These are phyloP conservation scores for Parathielavia appendiculata DNA, from an alignment of 495 filamentous ascomycete species.

Conservation along the genomic window DNA sequence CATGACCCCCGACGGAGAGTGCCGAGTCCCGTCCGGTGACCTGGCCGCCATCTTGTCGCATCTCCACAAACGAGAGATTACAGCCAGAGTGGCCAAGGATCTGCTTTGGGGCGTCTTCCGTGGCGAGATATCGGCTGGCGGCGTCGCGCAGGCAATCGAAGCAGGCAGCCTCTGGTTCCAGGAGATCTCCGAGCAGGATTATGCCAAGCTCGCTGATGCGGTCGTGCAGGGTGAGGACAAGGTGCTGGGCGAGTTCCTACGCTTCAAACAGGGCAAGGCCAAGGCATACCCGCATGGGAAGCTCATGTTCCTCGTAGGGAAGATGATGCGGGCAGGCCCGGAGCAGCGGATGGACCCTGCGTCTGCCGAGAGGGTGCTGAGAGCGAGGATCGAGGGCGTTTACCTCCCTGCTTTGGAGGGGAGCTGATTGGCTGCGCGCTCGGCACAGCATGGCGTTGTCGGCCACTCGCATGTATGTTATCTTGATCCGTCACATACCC, in stretches of 20 bases:
- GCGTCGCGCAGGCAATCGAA: constrained; percentile 56
- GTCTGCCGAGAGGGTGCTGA: constrained; percentile 62
- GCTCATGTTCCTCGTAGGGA: constrained; percentile 80
- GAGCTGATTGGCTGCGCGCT: not conserved
- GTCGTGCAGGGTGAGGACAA: constrained; percentile 50
- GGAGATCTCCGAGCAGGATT: constrained; percentile 56
- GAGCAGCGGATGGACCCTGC: constrained; percentile 73
- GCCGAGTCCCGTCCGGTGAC: constrained; percentile 51
- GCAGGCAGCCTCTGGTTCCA: constrained; percentile 60
- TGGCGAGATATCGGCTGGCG: constrained; percentile 37
- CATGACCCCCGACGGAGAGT: constrained; percentile 39
- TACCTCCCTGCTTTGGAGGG: constrained; percentile 7
- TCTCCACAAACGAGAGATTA: constrained; percentile 63
- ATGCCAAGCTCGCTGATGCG: constrained; percentile 49
- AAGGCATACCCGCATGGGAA: constrained; percentile 57
- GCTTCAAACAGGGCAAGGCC: constrained; percentile 47
- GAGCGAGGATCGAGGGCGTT: constrained; percentile 33
- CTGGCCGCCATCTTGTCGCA: constrained; percentile 64
- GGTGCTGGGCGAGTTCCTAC: constrained; percentile 64
- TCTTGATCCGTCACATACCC: not conserved
- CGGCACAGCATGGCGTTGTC: not conserved
- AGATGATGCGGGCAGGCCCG: constrained; percentile 75
- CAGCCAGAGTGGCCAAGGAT: constrained; percentile 68
- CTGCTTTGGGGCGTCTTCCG: constrained; percentile 58
- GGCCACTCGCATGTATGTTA: not conserved